Evolutionary conservation across 2,329 filamentous ascomycete species (phyloP).

Genomic region (Epichloe sylvatica): DNA sequence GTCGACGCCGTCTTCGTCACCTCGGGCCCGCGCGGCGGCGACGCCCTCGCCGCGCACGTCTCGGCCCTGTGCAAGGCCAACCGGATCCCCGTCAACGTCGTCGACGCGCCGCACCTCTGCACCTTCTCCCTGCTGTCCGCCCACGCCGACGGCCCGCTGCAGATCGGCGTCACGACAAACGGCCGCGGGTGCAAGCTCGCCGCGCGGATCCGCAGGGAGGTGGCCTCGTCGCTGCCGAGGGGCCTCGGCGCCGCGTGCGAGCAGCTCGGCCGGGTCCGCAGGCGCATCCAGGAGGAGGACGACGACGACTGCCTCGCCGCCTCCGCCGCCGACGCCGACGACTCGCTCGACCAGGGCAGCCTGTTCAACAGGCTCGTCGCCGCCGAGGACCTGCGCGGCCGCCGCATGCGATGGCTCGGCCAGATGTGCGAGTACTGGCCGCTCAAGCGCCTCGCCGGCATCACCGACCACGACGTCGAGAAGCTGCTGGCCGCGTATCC

Average conservation of each 20-base stretch:
- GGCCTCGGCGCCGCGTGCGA: slow-evolving; percentile 66
- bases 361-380: slow-evolving; percentile 69
- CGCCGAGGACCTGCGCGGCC: slow-evolving; percentile 39
- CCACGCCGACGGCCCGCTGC: slow-evolving; percentile 77
- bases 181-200: slow-evolving; percentile 90
- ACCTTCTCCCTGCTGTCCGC: slow-evolving; percentile 83
- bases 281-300: slow-evolving; percentile 62
- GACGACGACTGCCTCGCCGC: slow-evolving; percentile 8
- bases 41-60: slow-evolving; percentile 43
- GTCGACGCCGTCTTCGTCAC: slow-evolving; percentile 94
- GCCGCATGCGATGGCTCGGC: slow-evolving; percentile 81
- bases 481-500: slow-evolving; percentile 61
- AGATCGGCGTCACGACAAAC: slow-evolving; percentile 91
- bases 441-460: slow-evolving; percentile 61
- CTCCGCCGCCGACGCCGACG: slow-evolving; percentile 23
- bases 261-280: slow-evolving; percentile 58
- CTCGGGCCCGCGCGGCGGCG: slow-evolving; percentile 31
- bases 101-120: slow-evolving; percentile 74
- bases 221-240: slow-evolving; percentile 63
- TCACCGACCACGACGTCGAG: slow-evolving; percentile 69
- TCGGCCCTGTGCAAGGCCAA: slow-evolving; percentile 61
- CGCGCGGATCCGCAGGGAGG: slow-evolving; percentile 74
- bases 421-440: slow-evolving; percentile 99
- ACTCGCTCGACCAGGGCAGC: slow-evolving; percentile 61
- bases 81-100: slow-evolving; percentile 84